Evolutionary conservation across 192 early-diverging fungal genomes (phyloP), one percentile per base, ranked within the genome.

Genomic region (Cetraspora pellucida): DNA sequence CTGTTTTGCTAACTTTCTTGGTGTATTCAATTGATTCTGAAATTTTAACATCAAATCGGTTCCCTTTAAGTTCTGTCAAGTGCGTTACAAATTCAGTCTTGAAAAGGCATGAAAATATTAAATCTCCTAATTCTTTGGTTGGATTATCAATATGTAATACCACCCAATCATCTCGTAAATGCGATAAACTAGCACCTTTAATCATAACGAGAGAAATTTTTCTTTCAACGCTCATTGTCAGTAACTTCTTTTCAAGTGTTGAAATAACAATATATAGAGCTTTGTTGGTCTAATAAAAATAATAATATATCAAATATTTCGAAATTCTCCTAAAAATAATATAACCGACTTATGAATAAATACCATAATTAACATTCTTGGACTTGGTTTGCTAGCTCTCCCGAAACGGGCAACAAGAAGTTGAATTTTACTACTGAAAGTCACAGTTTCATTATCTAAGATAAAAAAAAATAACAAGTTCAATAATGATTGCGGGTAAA

Each of bases 41-140:
- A 77, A 93, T 81, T 27, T 89, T 85, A 50, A 92, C 83, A 17
- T 82, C 78, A 77, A 93, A 85, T 28, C 87, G 81, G 0, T 88
- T 88, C 10, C 82, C 80, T 44, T 89, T 86, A n/a, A 83, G 82
- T 72, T 85, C 85, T 67, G 86, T 75, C 55, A 94, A 77, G 80
- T 90, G 88, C 10, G 88, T 81, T 16, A 91, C 74, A 16, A 94
- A 79, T 79, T 94, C 93, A 3, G 92, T 94, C 82, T 94, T 94
- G 76, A 93, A 87, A 58, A 76, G 72, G 73, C 89, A 90, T 68
- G 88, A 87, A 13, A 92, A 63, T 25, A 94, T 80, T 50, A 89
- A 78, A 72, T 93, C 93, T 13, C 85, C 85, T 27, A 88, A 83
- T 54, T 84, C 85, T 25, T 81, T 78, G 6, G 89, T 87, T 30